These are phyloP conservation scores for Beauveria sp. DNA, from an alignment of 2,329 filamentous ascomycete genomes.

Conservation along the genomic window DNA sequence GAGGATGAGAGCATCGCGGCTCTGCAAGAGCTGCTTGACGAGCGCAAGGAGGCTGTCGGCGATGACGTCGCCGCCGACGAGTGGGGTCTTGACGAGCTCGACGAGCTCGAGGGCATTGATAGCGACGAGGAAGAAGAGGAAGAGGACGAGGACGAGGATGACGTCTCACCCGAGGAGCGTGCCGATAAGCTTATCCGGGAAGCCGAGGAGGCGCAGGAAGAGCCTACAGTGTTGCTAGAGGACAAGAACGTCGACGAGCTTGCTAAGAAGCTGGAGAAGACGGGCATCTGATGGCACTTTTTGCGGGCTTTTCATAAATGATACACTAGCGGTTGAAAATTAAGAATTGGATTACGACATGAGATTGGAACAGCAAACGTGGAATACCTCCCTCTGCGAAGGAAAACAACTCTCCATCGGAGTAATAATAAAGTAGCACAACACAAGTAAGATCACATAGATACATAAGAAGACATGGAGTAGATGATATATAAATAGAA, in stretches of 20 bases:
- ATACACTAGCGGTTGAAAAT: conserved; percentile 16
- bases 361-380: not conserved
- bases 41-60: conserved; percentile 66
- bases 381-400: not conserved
- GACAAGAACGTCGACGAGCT: conserved; percentile 76
- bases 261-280: conserved; percentile 68
- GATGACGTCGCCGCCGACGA: conserved; percentile 62
- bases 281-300: conserved; percentile 37
- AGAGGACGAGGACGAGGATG: conserved; percentile 61
- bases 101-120: conserved; percentile 74
- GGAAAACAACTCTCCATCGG: not conserved
- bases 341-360: conserved; percentile 14
- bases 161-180: conserved; percentile 52
- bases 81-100: conserved; percentile 79
- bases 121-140: conserved; percentile 61
- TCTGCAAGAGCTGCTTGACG: conserved; percentile 64
- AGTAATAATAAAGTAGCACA: too few relatives aligned
- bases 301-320: conserved; percentile 16
- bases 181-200: conserved; percentile 63
- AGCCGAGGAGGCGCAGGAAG: conserved; percentile 63
- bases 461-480: too few relatives aligned
- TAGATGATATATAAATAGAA: too few relatives aligned
- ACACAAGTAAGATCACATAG: too few relatives aligned
- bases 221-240: conserved; percentile 63
- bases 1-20: conserved; percentile 66